Percentiles rank a stretch among this genome's conserved stretches.
Conservation (phyloP, 1,284 basidiomycete genomes). For the Malassezia furfur region DNA sequence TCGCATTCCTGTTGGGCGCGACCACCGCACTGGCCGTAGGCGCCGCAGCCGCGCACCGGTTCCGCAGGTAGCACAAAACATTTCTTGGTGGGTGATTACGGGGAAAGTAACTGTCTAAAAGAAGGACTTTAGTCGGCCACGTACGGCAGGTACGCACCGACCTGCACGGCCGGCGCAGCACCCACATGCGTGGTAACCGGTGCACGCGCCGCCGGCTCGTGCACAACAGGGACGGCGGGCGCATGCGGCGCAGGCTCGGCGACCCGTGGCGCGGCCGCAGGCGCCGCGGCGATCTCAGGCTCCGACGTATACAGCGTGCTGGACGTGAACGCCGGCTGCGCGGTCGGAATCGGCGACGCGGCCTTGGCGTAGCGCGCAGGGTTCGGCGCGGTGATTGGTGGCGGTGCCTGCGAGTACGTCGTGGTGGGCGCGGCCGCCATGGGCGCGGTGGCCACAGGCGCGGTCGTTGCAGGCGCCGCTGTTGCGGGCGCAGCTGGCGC, state of each 20-base stretch:
- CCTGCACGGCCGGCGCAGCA: conserved; percentile 5
- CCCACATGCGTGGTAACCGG: not conserved
- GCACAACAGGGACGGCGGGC: not conserved
- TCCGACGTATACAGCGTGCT: not conserved
- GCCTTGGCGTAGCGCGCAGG: not conserved
- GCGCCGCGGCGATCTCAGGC: not conserved
- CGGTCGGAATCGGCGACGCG: not conserved
- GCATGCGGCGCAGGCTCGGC: not conserved
- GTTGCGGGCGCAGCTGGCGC: too few relatives aligned
- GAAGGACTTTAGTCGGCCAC: not conserved
- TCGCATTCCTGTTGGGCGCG: not conserved
- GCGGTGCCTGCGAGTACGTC: not conserved
- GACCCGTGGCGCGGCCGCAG: not conserved
- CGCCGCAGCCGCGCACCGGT: not conserved
- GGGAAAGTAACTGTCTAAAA: too few relatives aligned
- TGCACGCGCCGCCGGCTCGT: not conserved
- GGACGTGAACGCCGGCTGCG: not conserved
- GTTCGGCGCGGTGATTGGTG: not conserved
- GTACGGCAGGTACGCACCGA: conserved; percentile 4
- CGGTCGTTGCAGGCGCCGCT: too few relatives aligned
- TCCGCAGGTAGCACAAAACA: not conserved
- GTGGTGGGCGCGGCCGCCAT: not conserved
- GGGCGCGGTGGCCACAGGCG: not conserved
- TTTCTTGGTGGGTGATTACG: too few relatives aligned
- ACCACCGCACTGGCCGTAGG: not conserved